phyloP scores from a whole-genome alignment of 2,329 filamentous ascomycete species.

The Ceratocystis papillata region DNA sequence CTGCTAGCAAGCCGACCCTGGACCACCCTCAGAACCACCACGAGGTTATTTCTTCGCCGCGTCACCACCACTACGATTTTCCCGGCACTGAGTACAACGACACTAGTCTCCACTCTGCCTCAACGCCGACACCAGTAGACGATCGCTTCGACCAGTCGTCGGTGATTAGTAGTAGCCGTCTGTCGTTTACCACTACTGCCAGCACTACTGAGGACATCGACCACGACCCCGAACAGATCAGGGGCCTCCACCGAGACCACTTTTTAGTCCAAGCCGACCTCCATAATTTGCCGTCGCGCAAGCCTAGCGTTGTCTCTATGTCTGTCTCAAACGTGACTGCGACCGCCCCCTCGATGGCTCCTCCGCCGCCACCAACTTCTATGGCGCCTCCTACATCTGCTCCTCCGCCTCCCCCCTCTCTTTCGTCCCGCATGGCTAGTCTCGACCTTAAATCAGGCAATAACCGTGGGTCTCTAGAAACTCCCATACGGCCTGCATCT shows the following conservation, averaged over 20 bases:
- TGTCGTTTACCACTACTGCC: conserved; percentile 5
- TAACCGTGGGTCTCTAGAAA: conserved; percentile 12
- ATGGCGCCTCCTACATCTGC: neutral
- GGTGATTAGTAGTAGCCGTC: conserved; percentile 7
- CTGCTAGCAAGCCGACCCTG: neutral
- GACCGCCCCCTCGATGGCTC: neutral
- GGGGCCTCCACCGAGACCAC: conserved; percentile 11
- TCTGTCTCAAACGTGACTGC: neutral
- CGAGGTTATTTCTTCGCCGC: conserved; percentile 7
- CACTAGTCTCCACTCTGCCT: conserved; percentile 22
- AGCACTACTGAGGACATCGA: neutral
- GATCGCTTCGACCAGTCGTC: conserved; percentile 24
- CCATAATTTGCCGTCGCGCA: conserved; percentile 16
- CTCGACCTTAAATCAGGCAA: conserved; percentile 19
- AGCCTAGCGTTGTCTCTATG: conserved; percentile 23
- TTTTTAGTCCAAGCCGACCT: conserved; percentile 18
- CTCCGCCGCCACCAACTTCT: neutral
- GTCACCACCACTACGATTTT: conserved; percentile 23
- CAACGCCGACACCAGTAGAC: conserved; percentile 21
- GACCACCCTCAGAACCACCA: neutral
- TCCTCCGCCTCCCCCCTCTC: conserved; percentile 16
- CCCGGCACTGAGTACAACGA: conserved; percentile 22
- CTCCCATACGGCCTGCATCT: neutral
- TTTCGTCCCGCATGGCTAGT: conserved; percentile 23
- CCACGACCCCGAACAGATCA: neutral